Conservation (phyloP, 1,284 basidiomycete species). For the Wallemia mellicola region DNA sequence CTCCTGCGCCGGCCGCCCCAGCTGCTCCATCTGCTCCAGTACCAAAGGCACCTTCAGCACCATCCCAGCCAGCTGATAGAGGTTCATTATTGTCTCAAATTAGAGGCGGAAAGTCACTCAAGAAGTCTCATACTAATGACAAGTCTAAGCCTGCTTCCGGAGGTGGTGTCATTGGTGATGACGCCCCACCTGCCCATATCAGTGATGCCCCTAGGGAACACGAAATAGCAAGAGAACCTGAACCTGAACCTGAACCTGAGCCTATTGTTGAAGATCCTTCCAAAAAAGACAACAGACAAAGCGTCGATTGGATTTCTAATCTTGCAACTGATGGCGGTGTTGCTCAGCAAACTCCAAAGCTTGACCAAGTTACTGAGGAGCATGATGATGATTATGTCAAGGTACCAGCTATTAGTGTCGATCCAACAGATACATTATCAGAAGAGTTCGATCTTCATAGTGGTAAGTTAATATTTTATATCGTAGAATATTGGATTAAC, state of each 20-base stretch:
- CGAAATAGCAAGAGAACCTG: constrained; percentile 5
- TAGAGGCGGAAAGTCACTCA: constrained; percentile 41
- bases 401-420: constrained; percentile 14
- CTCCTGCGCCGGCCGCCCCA: constrained; percentile 15
- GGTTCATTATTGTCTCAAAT: constrained; percentile 52
- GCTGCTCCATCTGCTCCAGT: constrained; percentile 13
- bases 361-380: constrained; percentile 6
- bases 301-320: constrained; percentile 69
- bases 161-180: constrained; percentile 39
- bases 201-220: constrained; percentile 20
- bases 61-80: constrained; percentile 21
- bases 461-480: constrained; percentile 21
- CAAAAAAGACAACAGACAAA: constrained; percentile 29
- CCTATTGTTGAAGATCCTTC: constrained; percentile 5
- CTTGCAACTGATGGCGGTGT: constrained; percentile 35
- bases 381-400: constrained; percentile 10
- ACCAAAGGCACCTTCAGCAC: constrained; percentile 8
- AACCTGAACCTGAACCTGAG: background rate
- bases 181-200: constrained; percentile 40
- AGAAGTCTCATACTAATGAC: constrained; percentile 56
- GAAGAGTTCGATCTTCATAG: constrained; percentile 18
- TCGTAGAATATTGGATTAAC: background rate
- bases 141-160: constrained; percentile 43
- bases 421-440: constrained; percentile 24
- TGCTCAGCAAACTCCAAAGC: constrained; percentile 1